Evolutionary conservation across 345 rosid genomes (phyloP), one percentile per base, ranked within the genome.

Genomic region (Microthlaspi erraticum): DNA sequence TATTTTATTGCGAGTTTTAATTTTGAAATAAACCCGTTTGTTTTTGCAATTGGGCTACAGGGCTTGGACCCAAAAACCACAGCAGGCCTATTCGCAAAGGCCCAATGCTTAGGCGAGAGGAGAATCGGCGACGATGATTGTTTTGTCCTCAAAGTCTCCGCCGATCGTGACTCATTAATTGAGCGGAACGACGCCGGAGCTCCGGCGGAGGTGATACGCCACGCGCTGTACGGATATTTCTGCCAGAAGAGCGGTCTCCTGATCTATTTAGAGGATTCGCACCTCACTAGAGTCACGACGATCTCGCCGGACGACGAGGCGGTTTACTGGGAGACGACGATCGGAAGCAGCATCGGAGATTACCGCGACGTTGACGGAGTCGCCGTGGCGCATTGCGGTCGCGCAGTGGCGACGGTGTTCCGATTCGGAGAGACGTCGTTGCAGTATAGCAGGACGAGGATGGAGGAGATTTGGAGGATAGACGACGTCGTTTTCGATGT

Each of bases 401-500:
- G 97, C 39, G 88, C 98, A 1, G 85, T 93, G 2, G 96, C 98
- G 4, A 93, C 98, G 1, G 86, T 90, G 45, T 93, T 93, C 18
- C 77, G 96, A 17, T 93, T 93, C 33, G 96, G 88, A 45, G 94
- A 92, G 66, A 78, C 76, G 51, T 82, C 94, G 11, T 80, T 83
- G 78, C 85, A 90, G 42, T 89, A 90, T 66, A 78, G 94, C 54
- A 74, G 98, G 65, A 90, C 91, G 20, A 76, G 91, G 50, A 90
- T 93, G 97, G 97, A 93, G 68, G 98, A 93, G 74, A 70, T 80
- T 1, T 93, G 98, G 98, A 82, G 81, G 64, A 93, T 93, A 61
- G 97, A 88, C 69, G 97, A 93, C 81, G 93, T 87, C 70, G 98
- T 85, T 44, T 93, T 88, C 74, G 82, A 93, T 74, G 98, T 93